Conservation (phyloP, 371 early-diverging fungal genomes). For the Rhizopus microsporus region DNA sequence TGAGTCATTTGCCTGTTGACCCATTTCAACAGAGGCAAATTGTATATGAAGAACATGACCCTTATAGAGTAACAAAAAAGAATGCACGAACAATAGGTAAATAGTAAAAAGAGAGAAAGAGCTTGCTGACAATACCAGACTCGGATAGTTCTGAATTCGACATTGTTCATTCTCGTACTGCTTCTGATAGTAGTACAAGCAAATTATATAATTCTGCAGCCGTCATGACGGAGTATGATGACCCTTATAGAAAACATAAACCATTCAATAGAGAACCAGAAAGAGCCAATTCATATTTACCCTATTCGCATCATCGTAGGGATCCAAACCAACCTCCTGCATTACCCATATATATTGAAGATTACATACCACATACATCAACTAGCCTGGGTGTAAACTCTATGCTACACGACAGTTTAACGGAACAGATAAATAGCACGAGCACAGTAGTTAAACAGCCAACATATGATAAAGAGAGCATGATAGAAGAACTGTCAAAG, state of each 20-base stretch:
- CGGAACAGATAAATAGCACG: conserved; percentile 9
- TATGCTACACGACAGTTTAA: conserved; percentile 26
- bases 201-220: conserved; percentile 20
- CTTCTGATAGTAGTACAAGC: conserved; percentile 48
- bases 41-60: conserved; percentile 31
- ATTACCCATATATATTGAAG: conserved; percentile 44
- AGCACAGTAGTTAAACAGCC: conserved; percentile 1
- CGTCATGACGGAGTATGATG: conserved; percentile 22
- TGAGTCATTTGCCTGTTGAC: conserved; percentile 1
- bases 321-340: conserved; percentile 30
- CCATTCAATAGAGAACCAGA: conserved; percentile 11
- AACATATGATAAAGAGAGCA: conserved; percentile 6
- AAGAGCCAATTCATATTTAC: conserved; percentile 48
- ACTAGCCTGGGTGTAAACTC: conserved; percentile 28
- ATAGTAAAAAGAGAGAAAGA: not conserved
- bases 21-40: not conserved
- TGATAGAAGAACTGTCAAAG: conserved; percentile 9
- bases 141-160: conserved; percentile 24
- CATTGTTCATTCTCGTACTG: conserved; percentile 36
- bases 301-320: conserved; percentile 44
- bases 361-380: conserved; percentile 12
- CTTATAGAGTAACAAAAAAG: conserved; percentile 24
- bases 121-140: not conserved
- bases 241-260: conserved; percentile 36
- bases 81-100: conserved; percentile 16